A percentile compares a stretch with the other conserved stretches of the same genome.
phyloP scores from a whole-genome alignment of 2,329 filamentous ascomycete genomes.

The Cercospora sp. region DNA sequence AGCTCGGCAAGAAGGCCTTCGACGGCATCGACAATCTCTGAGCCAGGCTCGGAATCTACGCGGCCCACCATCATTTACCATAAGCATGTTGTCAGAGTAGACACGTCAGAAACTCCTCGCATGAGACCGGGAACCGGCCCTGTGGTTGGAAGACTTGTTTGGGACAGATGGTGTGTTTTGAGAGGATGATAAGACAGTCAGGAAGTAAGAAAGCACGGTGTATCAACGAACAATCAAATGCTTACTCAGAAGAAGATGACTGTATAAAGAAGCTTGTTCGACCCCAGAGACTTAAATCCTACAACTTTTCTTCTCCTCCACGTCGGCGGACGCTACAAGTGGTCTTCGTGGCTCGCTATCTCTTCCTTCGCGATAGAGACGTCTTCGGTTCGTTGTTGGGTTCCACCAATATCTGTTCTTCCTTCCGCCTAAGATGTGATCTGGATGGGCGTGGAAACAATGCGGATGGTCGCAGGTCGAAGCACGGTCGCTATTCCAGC shows the following conservation, averaged over 20 bases:
- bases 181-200: background rate
- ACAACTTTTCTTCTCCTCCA: background rate
- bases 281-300: background rate
- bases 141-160: background rate
- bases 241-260: background rate
- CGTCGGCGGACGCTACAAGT: background rate
- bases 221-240: background rate
- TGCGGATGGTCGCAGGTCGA: background rate
- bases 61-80: slow-evolving; percentile 3
- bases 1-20: background rate
- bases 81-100: background rate
- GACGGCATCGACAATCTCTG: background rate
- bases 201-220: background rate
- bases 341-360: background rate
- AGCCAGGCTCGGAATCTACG: background rate
- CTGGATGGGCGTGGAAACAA: background rate
- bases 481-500: background rate
- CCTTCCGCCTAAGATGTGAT: background rate
- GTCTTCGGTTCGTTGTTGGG: background rate
- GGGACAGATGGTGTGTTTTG: background rate
- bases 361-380: background rate
- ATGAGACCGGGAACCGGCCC: background rate
- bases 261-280: background rate
- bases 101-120: background rate
- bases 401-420: slow-evolving; percentile 3